phyloP scores from a whole-genome alignment of 345 rosid species.

The Kernera saxatilis region DNA sequence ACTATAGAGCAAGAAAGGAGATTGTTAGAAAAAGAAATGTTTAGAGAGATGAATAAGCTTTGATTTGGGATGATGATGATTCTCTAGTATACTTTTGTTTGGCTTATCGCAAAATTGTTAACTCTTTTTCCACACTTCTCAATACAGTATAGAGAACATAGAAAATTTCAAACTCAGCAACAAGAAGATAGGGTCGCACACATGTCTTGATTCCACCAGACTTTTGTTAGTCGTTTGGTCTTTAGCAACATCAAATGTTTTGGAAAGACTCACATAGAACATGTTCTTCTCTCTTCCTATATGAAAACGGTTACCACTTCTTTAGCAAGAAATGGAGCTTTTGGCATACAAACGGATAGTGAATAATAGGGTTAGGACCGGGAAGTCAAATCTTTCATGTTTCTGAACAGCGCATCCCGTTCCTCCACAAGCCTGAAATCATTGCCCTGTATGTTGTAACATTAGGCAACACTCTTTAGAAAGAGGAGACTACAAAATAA shows the following conservation, averaged over 20 bases:
- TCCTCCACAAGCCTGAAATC: neutral
- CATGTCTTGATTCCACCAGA: neutral
- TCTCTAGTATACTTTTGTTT: neutral
- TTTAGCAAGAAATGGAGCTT: neutral
- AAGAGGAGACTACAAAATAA: slow-evolving; percentile 14
- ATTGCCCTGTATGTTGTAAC: neutral
- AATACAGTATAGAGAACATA: neutral
- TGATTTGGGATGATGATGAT: neutral
- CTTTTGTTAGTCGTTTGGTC: neutral
- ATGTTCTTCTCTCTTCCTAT: neutral
- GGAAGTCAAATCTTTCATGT: neutral
- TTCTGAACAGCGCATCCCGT: neutral
- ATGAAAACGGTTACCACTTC: neutral
- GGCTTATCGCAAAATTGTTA: neutral
- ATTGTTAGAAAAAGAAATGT: neutral
- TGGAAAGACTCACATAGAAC: neutral
- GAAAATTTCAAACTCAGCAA: neutral
- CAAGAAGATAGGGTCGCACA: neutral
- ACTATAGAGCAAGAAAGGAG: neutral
- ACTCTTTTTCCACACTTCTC: neutral
- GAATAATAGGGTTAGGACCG: neutral
- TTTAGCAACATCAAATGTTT: neutral
- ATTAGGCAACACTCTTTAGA: neutral
- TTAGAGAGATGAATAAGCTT: neutral
- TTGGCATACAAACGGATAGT: neutral